Percentiles rank a stretch among this genome's conserved stretches.
Evolutionary conservation across 208 protist genomes (phyloP).

Genomic region (Leishmania guyanensis): DNA sequence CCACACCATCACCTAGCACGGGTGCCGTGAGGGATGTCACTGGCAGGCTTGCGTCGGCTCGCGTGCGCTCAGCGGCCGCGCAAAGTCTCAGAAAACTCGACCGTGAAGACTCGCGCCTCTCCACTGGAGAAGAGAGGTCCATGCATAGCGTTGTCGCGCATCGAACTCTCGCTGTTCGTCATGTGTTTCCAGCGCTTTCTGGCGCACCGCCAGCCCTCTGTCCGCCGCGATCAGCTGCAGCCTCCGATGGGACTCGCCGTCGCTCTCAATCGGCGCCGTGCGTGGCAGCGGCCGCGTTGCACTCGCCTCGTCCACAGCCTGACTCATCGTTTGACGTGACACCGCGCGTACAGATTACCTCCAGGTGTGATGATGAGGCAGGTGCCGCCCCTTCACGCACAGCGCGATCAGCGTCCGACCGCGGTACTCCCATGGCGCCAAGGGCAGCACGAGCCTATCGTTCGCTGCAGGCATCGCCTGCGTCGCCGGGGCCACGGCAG

Average conservation of each 20-base stretch:
- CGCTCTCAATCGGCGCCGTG: constrained; percentile 1
- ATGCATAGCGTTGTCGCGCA: background rate
- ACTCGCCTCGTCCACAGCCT: constrained; percentile 13
- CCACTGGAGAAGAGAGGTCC: background rate
- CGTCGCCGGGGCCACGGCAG: background rate
- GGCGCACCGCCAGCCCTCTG: background rate
- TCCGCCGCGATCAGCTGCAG: background rate
- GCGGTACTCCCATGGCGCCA: background rate
- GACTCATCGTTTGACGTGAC: background rate
- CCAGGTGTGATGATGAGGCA: background rate
- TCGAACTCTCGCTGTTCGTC: background rate
- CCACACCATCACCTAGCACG: background rate
- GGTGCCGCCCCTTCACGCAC: background rate
- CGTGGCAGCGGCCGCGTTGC: background rate
- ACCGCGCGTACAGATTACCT: constrained; percentile 7
- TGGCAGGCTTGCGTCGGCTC: background rate
- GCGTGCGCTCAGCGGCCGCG: background rate
- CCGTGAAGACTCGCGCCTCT: background rate
- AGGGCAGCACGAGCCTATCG: background rate
- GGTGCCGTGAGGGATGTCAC: background rate
- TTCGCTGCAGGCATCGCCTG: background rate
- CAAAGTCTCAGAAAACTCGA: background rate
- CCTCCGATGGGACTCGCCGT: background rate
- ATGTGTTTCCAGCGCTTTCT: background rate
- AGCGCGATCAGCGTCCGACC: background rate